A percentile compares a stretch with the other conserved stretches of the same genome.
These are phyloP conservation scores for Dalbergia cultrata DNA, from an alignment of 306 rosid species.

Conservation along the genomic window DNA sequence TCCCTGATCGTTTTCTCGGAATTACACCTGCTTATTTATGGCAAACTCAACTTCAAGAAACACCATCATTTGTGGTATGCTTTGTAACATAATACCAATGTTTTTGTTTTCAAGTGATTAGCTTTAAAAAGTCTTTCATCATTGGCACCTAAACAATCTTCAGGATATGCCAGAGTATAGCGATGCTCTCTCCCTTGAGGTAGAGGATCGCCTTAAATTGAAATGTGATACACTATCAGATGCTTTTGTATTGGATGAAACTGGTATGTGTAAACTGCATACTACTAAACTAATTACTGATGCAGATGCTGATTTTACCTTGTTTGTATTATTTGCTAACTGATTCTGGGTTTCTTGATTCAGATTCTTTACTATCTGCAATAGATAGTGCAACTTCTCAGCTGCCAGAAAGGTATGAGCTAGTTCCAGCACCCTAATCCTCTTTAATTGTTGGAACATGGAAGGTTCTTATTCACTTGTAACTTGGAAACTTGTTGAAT, in stretches of 20 bases:
- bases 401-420: slow-evolving; percentile 85
- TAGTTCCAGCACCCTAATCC: slow-evolving; percentile 2
- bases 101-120: slow-evolving; percentile 30
- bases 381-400: slow-evolving; percentile 72
- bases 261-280: slow-evolving; percentile 55
- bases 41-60: slow-evolving; percentile 82
- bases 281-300: slow-evolving; percentile 28
- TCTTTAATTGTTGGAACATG: slow-evolving; percentile 16
- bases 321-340: slow-evolving; percentile 30
- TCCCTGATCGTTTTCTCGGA: slow-evolving; percentile 85
- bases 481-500: neutral
- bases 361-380: slow-evolving; percentile 73
- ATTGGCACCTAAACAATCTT: slow-evolving; percentile 29
- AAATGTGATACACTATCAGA: slow-evolving; percentile 78
- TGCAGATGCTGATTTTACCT: slow-evolving; percentile 25
- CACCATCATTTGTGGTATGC: slow-evolving; percentile 70
- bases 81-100: slow-evolving; percentile 31
- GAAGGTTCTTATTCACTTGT: slow-evolving; percentile 26
- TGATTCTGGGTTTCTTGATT: slow-evolving; percentile 47
- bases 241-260: slow-evolving; percentile 76
- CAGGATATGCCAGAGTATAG: slow-evolving; percentile 89
- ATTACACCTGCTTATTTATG: slow-evolving; percentile 84
- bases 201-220: slow-evolving; percentile 77
- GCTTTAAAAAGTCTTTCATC: slow-evolving; percentile 35
- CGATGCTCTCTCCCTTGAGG: slow-evolving; percentile 73